phyloP scores from a whole-genome alignment of 192 early-diverging fungal genomes.

The Backusella tarrabulga region DNA sequence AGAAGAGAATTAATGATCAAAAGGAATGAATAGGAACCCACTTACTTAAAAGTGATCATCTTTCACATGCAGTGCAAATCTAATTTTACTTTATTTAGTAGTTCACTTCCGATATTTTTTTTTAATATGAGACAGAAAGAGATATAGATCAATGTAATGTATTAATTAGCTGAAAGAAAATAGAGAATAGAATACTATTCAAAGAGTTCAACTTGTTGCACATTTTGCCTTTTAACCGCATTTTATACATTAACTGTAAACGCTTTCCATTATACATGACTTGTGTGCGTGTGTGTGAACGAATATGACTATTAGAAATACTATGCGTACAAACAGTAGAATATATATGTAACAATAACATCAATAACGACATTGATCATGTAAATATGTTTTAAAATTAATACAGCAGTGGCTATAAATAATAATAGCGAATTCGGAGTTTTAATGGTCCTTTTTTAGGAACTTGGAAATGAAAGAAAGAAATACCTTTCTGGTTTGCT shows the following conservation, averaged over 20 bases:
- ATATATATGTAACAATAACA: neutral
- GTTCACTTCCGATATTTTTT: neutral
- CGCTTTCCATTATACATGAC: neutral
- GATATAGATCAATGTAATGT: neutral
- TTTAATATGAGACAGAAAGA: neutral
- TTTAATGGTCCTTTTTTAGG: neutral
- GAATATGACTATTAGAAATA: neutral
- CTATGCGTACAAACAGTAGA: neutral
- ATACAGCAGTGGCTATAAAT: neutral
- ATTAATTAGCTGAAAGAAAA: neutral
- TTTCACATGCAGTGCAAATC: neutral
- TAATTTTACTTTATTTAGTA: constrained; percentile 5
- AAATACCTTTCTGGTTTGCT: neutral
- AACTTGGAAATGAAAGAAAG: neutral
- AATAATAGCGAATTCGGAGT: neutral
- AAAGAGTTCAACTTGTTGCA: neutral
- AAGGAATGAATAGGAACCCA: neutral
- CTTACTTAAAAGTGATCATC: neutral
- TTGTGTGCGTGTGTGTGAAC: neutral
- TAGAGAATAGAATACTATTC: neutral
- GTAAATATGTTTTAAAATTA: neutral
- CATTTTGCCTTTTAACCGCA: neutral
- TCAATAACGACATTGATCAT: neutral
- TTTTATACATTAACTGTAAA: neutral
- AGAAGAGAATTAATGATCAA: neutral